Evolutionary conservation across 805 yeast genomes (phyloP).

Genomic region (Huiozyma naganishii): DNA sequence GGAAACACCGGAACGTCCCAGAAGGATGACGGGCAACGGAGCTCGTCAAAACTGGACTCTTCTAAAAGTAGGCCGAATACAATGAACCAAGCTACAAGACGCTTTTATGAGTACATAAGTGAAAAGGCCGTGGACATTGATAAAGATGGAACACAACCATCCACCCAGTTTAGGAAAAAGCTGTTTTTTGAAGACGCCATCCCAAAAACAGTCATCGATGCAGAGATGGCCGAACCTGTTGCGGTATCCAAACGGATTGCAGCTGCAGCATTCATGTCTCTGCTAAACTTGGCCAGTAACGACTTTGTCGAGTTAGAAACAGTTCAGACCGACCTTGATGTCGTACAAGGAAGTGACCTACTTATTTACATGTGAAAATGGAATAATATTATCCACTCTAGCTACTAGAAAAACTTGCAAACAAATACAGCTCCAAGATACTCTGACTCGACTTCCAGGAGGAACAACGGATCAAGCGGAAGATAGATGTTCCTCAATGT

Average conservation of each 20-base stretch:
- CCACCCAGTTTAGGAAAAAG: conserved; percentile 7
- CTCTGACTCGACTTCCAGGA: too few relatives aligned
- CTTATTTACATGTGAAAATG: too few relatives aligned
- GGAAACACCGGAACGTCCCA: neutral
- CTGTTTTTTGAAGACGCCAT: conserved; percentile 21
- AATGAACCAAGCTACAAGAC: conserved; percentile 12
- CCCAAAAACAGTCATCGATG: conserved; percentile 14
- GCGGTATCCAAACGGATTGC: conserved; percentile 17
- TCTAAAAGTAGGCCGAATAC: neutral
- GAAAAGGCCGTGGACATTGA: conserved; percentile 16
- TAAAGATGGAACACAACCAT: neutral
- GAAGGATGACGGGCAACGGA: neutral
- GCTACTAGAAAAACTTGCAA: too few relatives aligned
- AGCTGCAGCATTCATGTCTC: conserved; percentile 24
- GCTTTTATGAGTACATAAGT: conserved; percentile 21
- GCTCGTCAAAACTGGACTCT: neutral
- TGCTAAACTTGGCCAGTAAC: conserved; percentile 21
- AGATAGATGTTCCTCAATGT: too few relatives aligned
- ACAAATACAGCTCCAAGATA: too few relatives aligned
- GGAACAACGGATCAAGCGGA: too few relatives aligned
- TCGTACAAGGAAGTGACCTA: too few relatives aligned
- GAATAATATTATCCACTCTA: too few relatives aligned
- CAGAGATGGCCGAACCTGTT: neutral
- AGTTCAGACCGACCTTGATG: neutral
- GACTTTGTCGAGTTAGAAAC: conserved; percentile 7